Conservation (phyloP, 257 asterid species). For the Catharanthus roseus region DNA sequence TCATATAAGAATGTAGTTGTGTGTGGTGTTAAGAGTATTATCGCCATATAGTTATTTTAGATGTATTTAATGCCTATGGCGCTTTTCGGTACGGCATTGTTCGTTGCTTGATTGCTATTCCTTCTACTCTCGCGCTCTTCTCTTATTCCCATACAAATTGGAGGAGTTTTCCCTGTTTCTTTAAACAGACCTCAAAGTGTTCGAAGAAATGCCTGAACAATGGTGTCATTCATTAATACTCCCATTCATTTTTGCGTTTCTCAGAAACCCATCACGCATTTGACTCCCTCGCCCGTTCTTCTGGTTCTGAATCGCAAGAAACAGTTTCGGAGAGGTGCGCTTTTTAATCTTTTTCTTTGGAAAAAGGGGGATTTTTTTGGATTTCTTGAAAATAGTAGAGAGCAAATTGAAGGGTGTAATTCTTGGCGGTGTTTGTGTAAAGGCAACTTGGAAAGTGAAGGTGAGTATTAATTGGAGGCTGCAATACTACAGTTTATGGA, state of each 20-base stretch:
- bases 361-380: constrained; percentile 21
- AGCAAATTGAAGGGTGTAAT: not conserved
- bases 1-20: no score
- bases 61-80: not conserved
- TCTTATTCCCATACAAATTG: not conserved
- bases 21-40: no score
- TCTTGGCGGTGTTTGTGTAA: constrained; percentile 46
- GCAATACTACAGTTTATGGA: constrained; percentile 80
- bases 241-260: constrained; percentile 22
- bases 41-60: no score
- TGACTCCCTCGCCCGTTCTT: constrained; percentile 18
- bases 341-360: constrained; percentile 4
- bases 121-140: constrained; percentile 6
- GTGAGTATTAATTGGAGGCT: constrained; percentile 64
- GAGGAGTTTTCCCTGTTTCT: not conserved
- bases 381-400: constrained; percentile 25
- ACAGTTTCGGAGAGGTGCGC: constrained; percentile 1
- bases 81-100: constrained; percentile 27
- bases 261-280: constrained; percentile 18
- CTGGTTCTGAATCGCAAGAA: constrained; percentile 18
- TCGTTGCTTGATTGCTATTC: constrained; percentile 34
- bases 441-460: constrained; percentile 37
- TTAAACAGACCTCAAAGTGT: constrained; percentile 9
- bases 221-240: constrained; percentile 45
- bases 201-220: constrained; percentile 81